Conservation (phyloP, 495 filamentous ascomycete genomes). For the Neurospora sp. region DNA sequence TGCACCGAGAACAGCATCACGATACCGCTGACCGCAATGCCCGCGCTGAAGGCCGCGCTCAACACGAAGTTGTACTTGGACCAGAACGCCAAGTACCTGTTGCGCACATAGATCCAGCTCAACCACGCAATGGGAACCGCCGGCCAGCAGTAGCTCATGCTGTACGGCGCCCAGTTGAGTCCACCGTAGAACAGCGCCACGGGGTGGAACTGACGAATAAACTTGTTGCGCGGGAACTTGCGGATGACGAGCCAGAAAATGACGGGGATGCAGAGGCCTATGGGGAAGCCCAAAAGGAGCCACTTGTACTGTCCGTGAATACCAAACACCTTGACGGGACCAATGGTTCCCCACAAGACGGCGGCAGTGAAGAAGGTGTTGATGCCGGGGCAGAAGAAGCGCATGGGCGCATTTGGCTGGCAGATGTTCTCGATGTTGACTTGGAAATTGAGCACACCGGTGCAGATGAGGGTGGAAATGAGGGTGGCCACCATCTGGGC, state of each 20-base stretch:
- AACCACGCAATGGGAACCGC: slow-evolving; percentile 28
- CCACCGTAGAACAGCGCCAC: slow-evolving; percentile 29
- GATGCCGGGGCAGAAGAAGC: slow-evolving; percentile 30
- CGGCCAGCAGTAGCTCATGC: slow-evolving; percentile 28
- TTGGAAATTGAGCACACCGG: slow-evolving; percentile 33
- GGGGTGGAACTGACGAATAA: slow-evolving; percentile 29
- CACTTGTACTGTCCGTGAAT: slow-evolving; percentile 25
- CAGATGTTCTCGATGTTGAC: slow-evolving; percentile 27
- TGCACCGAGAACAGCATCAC: slow-evolving; percentile 33
- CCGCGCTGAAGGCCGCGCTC: slow-evolving; percentile 27
- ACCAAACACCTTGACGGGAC: slow-evolving; percentile 33
- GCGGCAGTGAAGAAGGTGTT: slow-evolving; percentile 37
- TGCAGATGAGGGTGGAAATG: slow-evolving; percentile 29
- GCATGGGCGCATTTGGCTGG: slow-evolving; percentile 28
- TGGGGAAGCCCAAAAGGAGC: slow-evolving; percentile 29
- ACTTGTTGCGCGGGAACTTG: slow-evolving; percentile 18
- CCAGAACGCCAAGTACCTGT: slow-evolving; percentile 28
- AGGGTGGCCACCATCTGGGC: slow-evolving; percentile 35
- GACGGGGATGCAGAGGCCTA: slow-evolving; percentile 23
- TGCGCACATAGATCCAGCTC: slow-evolving; percentile 28
- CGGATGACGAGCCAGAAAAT: slow-evolving; percentile 21
- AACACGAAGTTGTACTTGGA: slow-evolving; percentile 37
- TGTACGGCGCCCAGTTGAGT: slow-evolving; percentile 27
- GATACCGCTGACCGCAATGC: slow-evolving; percentile 29
- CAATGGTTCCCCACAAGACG: slow-evolving; percentile 36